phyloP scores from a whole-genome alignment of 2,329 filamentous ascomycete species.

The Periconia sp. region DNA sequence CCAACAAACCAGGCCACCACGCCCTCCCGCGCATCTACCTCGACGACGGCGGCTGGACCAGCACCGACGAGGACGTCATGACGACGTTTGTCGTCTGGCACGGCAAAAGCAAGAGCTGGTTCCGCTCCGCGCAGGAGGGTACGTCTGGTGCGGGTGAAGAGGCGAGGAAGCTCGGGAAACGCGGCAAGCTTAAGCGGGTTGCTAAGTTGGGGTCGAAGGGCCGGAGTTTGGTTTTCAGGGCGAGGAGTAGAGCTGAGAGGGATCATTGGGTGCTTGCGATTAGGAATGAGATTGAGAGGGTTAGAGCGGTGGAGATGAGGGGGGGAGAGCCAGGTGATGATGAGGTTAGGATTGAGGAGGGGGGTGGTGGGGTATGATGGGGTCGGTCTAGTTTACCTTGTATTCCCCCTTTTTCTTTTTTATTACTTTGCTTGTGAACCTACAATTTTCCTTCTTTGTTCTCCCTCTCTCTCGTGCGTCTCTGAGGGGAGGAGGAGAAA shows the following conservation, averaged over 20 bases:
- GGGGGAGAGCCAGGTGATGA: neutral
- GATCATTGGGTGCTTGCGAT: conserved; percentile 70
- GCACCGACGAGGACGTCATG: conserved; percentile 65
- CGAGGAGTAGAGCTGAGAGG: conserved; percentile 64
- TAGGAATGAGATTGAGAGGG: conserved; percentile 65
- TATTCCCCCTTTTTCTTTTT: too few species aligned
- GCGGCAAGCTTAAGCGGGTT: conserved; percentile 59
- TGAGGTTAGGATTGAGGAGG: neutral
- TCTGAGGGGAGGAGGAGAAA: too few species aligned
- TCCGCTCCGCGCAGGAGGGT: conserved; percentile 43
- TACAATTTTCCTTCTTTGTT: too few species aligned
- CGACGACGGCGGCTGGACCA: conserved; percentile 62
- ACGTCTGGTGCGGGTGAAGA: conserved; percentile 33
- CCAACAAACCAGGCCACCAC: conserved; percentile 61
- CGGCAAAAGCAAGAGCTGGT: conserved; percentile 58
- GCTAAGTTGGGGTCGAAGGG: conserved; percentile 63
- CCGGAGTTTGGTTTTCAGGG: conserved; percentile 66
- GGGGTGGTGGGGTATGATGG: neutral
- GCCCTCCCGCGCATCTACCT: conserved; percentile 63
- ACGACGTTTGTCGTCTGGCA: conserved; percentile 70
- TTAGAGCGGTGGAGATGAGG: conserved; percentile 42
- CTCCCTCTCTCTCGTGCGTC: too few species aligned
- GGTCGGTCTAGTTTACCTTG: too few species aligned
- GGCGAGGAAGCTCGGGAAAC: conserved; percentile 42
- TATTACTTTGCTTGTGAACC: too few species aligned